Conservation (phyloP, 192 early-diverging fungal genomes). For the Coemansia sp. region DNA sequence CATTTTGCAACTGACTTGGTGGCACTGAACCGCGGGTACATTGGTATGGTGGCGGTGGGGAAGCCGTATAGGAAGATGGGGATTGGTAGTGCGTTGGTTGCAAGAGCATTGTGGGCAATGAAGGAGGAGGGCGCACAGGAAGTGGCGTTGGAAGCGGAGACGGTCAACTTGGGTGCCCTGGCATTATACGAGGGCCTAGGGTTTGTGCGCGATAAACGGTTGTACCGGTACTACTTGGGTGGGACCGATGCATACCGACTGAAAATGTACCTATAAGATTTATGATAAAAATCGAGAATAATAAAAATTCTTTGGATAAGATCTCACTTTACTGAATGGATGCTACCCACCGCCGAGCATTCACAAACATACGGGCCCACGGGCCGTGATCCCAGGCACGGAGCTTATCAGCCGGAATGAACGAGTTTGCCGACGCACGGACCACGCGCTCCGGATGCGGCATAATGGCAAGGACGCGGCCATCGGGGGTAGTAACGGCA, state of each 20-base stretch:
- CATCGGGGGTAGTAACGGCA: constrained; percentile 80
- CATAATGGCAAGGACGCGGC: constrained; percentile 94
- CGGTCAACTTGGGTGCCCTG: constrained; percentile 79
- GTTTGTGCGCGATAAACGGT: constrained; percentile 89
- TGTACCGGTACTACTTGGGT: constrained; percentile 91
- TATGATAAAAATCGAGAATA: constrained; percentile 9
- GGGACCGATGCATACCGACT: constrained; percentile 88
- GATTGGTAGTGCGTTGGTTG: constrained; percentile 76
- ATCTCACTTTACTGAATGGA: too few species aligned
- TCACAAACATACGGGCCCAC: constrained; percentile 93
- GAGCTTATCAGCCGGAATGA: constrained; percentile 59
- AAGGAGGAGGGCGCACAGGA: constrained; percentile 74
- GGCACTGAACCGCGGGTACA: constrained; percentile 75
- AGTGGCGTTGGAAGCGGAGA: constrained; percentile 86
- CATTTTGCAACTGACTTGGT: constrained; percentile 15
- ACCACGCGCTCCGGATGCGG: constrained; percentile 97
- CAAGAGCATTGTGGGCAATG: constrained; percentile 76
- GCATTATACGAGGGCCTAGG: constrained; percentile 87
- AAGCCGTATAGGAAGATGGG: constrained; percentile 74
- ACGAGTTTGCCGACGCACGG: constrained; percentile 85
- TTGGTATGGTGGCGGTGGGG: constrained; percentile 96
- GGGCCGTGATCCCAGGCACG: constrained; percentile 61
- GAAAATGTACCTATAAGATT: constrained; percentile 59
- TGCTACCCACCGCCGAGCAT: constrained; percentile 85
- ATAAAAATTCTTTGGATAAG: not conserved